These are phyloP conservation scores for Euphorbia lathyris DNA, from an alignment of 345 rosid species.

Conservation along the genomic window DNA sequence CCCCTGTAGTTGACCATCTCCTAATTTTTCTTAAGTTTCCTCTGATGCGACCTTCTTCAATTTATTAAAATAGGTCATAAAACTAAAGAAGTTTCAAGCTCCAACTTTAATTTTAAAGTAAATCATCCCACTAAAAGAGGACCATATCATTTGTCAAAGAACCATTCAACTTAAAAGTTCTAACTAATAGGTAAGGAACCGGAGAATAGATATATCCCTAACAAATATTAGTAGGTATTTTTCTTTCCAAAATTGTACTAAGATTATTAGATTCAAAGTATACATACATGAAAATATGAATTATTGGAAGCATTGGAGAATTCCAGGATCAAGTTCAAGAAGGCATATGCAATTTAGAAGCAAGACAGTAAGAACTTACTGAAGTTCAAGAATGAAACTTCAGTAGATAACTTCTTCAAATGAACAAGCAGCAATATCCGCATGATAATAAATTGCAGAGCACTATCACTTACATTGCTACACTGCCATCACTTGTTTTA, in stretches of 20 bases:
- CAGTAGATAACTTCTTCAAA: background rate
- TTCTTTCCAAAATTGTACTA: background rate
- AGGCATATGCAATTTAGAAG: background rate
- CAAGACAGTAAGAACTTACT: background rate
- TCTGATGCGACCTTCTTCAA: too few species aligned
- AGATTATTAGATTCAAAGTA: background rate
- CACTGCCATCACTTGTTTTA: conserved; percentile 42
- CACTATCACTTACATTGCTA: conserved; percentile 40
- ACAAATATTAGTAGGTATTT: background rate
- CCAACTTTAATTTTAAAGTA: too few species aligned
- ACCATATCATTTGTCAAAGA: too few species aligned
- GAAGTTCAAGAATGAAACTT: background rate
- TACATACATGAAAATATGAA: background rate
- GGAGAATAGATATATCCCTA: background rate
- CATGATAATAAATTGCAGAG: background rate
- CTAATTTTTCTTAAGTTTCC: too few species aligned
- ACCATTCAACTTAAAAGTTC: too few species aligned
- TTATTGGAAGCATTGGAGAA: background rate
- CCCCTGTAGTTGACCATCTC: too few species aligned
- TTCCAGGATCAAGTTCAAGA: background rate
- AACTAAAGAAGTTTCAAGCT: too few species aligned
- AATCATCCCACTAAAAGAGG: too few species aligned
- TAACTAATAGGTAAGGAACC: too few species aligned
- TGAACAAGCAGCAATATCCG: background rate
- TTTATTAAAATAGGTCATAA: too few species aligned